phyloP scores from a whole-genome alignment of 352 stramenopile species.

The Phytophthora sojae region DNA sequence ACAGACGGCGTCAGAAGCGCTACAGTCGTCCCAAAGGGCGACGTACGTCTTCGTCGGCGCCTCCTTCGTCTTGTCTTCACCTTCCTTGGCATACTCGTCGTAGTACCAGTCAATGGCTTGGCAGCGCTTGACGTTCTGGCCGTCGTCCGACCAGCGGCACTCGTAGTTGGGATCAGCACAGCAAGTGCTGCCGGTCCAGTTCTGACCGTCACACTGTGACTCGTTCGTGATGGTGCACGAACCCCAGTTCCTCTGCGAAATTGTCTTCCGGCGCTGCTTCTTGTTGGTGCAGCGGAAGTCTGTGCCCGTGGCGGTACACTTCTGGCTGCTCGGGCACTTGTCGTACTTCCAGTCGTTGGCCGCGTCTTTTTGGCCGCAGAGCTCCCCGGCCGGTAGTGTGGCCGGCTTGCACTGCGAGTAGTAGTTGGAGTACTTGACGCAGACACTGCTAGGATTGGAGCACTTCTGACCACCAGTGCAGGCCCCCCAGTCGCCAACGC shows the following conservation, averaged over 20 bases:
- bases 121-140: slow-evolving; percentile 32
- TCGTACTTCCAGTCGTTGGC: slow-evolving; percentile 43
- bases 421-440: slow-evolving; percentile 39
- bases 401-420: slow-evolving; percentile 45
- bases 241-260: background rate
- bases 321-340: slow-evolving; percentile 38
- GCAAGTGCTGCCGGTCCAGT: slow-evolving; percentile 40
- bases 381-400: slow-evolving; percentile 18
- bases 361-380: slow-evolving; percentile 46
- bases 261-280: slow-evolving; percentile 29
- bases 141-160: slow-evolving; percentile 39
- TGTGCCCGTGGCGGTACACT: slow-evolving; percentile 22
- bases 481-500: slow-evolving; percentile 28
- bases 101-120: slow-evolving; percentile 9
- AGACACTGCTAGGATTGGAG: slow-evolving; percentile 5
- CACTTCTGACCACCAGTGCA: slow-evolving; percentile 29
- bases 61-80: background rate
- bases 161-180: slow-evolving; percentile 35
- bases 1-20: slow-evolving; percentile 20
- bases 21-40: slow-evolving; percentile 31
- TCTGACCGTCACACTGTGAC: slow-evolving; percentile 44
- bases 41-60: slow-evolving; percentile 13
- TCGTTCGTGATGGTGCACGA: slow-evolving; percentile 42
- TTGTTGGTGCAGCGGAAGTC: slow-evolving; percentile 42
- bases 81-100: slow-evolving; percentile 14